phyloP scores from a whole-genome alignment of 805 yeast genomes.

The Yarrowia divulgata region DNA sequence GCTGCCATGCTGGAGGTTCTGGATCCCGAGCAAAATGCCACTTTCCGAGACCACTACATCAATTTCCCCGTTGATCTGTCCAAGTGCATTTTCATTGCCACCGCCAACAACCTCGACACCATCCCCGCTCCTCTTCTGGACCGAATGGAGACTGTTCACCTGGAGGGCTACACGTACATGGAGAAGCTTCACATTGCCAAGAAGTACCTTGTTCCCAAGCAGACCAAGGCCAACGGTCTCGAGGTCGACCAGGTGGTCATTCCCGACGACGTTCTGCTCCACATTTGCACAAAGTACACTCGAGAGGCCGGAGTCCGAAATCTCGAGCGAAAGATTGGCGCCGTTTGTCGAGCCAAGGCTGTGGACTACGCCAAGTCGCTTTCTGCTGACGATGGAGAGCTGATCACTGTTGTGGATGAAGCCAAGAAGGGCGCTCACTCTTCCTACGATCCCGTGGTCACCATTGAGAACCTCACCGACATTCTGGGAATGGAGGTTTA shows the following conservation, averaged over 20 bases:
- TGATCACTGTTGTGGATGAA: conserved; percentile 20
- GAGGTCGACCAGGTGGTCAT: conserved; percentile 55
- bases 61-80: conserved; percentile 88
- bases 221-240: conserved; percentile 71
- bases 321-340: conserved; percentile 75
- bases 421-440: conserved; percentile 9
- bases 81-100: conserved; percentile 80
- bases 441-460: conserved; percentile 55
- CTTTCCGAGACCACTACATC: conserved; percentile 80
- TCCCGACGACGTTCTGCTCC: conserved; percentile 62
- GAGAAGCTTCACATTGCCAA: conserved; percentile 79
- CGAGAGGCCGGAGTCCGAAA: conserved; percentile 87
- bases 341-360: conserved; percentile 82
- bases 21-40: conserved; percentile 86
- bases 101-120: conserved; percentile 78
- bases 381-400: conserved; percentile 24
- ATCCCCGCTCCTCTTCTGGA: conserved; percentile 81
- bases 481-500: conserved; percentile 73
- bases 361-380: conserved; percentile 52
- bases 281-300: conserved; percentile 72
- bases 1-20: conserved; percentile 87
- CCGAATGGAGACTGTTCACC: conserved; percentile 80
- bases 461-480: conserved; percentile 63
- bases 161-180: conserved; percentile 78
- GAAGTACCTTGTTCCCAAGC: conserved; percentile 76